Evolutionary conservation across 1,284 basidiomycete genomes (phyloP).

Genomic region (Apiotrichum montevideense): DNA sequence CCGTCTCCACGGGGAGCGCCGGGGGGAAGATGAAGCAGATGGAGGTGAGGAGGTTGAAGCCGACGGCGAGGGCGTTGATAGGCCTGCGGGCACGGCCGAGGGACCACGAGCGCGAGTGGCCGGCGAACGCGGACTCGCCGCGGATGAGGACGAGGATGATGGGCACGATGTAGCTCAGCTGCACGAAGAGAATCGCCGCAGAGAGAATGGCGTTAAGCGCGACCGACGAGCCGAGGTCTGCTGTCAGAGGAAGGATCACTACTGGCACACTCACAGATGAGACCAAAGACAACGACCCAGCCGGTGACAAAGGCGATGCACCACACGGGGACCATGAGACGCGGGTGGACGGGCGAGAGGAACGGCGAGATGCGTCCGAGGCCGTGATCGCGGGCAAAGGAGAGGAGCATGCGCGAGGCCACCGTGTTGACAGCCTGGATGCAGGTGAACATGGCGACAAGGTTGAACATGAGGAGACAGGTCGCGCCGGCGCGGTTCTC

Average conservation of each 20-base stretch:
- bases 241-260: conserved; percentile 35
- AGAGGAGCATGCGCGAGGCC: conserved; percentile 18
- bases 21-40: conserved; percentile 53
- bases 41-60: conserved; percentile 47
- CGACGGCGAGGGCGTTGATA: conserved; percentile 42
- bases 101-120: conserved; percentile 27
- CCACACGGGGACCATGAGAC: conserved; percentile 24
- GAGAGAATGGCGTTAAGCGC: conserved; percentile 5
- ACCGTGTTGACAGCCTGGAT: conserved; percentile 22
- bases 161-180: background rate
- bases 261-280: conserved; percentile 28
- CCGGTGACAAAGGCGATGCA: conserved; percentile 29
- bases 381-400: conserved; percentile 9
- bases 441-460: conserved; percentile 19
- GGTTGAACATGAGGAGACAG: conserved; percentile 23
- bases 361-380: conserved; percentile 2
- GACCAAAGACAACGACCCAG: conserved; percentile 49
- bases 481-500: conserved; percentile 47
- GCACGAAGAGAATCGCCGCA: background rate
- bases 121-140: conserved; percentile 44
- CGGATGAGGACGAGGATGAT: conserved; percentile 41
- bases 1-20: conserved; percentile 40
- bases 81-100: conserved; percentile 36
- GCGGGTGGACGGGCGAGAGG: conserved; percentile 10
- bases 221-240: conserved; percentile 12